phyloP scores from a whole-genome alignment of 495 filamentous ascomycete genomes.

The Cercophora newfieldiana region DNA sequence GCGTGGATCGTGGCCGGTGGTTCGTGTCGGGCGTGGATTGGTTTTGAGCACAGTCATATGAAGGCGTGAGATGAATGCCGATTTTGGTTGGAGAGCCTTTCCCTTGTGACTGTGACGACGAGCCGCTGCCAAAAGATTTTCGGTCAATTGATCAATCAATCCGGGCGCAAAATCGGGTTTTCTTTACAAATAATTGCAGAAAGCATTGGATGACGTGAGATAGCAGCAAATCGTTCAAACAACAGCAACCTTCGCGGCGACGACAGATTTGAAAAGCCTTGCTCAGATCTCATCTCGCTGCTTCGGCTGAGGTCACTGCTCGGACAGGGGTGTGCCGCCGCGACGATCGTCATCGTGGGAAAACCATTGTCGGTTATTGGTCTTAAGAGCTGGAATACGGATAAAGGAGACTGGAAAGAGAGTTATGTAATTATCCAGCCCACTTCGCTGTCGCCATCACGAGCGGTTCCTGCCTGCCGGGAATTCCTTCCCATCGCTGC shows the following conservation, averaged over 20 bases:
- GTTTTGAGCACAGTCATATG: neutral
- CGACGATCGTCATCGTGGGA: constrained; percentile 31
- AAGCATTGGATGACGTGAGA: neutral
- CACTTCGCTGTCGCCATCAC: neutral
- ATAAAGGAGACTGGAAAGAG: neutral
- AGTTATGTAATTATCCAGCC: neutral
- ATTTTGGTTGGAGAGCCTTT: neutral
- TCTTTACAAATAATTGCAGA: neutral
- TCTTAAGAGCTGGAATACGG: neutral
- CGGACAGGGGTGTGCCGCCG: constrained; percentile 16
- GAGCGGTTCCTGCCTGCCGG: neutral
- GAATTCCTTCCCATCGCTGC: neutral
- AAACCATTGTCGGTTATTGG: neutral
- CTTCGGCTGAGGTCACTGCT: constrained; percentile 10
- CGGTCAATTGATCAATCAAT: neutral
- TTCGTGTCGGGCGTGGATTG: constrained; percentile 5
- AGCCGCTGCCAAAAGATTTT: neutral
- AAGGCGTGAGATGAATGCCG: neutral
- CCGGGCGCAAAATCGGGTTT: neutral
- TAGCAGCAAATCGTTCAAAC: neutral
- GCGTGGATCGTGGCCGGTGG: neutral
- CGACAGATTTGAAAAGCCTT: neutral
- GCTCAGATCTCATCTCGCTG: constrained; percentile 1
- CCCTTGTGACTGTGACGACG: no score
- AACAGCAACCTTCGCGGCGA: neutral